Evolutionary conservation across 2,329 filamentous ascomycete species (phyloP), one percentile per base, ranked within the genome.

Genomic region (Paraphaeosphaeria sporulosa): DNA sequence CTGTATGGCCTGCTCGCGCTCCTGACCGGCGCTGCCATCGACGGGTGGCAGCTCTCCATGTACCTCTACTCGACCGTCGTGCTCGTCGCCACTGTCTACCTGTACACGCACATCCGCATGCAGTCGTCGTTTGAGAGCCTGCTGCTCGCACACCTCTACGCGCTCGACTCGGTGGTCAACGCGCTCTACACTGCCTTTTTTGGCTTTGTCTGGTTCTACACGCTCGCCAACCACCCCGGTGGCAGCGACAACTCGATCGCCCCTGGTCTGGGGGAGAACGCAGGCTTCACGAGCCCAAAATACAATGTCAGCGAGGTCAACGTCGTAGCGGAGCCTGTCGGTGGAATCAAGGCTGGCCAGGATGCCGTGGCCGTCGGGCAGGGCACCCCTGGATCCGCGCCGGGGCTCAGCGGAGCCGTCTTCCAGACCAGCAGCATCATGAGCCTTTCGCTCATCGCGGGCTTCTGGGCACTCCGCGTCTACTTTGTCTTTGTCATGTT

Each of bases 1-100:
- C 84, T 97, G 68, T 97, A 96, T 79, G 94, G 94, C 66, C 85
- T 97, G 46, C 89, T 97, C 68, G 93, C 94, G 60, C 86, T 97
- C 68, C 83, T 97, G 65, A 96, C 94, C 25, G 94, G 94, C 75
- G 93, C 92, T 78, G 84, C 90, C 68, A 87, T 97, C 64, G 94
- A 92, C 56, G 84, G 89, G 32, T 85, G 95, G 25, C 94, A 97
- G 79, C 85, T 97, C 59, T 91, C 90, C 59, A 95, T 96, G 85
- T 97, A 97, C 83, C 85, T 96, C 51, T 96, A 96, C 84, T 95
- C 91, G 27, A 85, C 95, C 62, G 70, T 87, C 64, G 86, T 91
- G 30, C 87, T 97, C 64, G 82, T 85, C 64, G 79, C 90, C 48
- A 86, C 92, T 67, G 83, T 86, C 54, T 86, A 88, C 70, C 88